phyloP scores from a whole-genome alignment of 495 filamentous ascomycete species.

The Lasiosphaeris hirsuta region DNA sequence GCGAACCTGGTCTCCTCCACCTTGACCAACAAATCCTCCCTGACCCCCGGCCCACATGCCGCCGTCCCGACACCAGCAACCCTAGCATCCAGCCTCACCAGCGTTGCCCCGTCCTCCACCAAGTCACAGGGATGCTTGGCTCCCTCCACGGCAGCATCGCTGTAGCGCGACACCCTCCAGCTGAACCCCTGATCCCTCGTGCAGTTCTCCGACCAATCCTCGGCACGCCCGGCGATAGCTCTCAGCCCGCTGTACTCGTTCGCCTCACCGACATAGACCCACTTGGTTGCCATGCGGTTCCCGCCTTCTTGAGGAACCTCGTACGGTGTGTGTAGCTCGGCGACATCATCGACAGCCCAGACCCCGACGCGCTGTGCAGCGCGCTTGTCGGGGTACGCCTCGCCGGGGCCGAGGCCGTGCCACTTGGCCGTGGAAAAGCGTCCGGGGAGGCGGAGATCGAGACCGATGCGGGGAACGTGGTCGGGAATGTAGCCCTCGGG shows the following conservation, averaged over 20 bases:
- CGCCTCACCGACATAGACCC: constrained; percentile 39
- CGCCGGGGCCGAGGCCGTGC: constrained; percentile 62
- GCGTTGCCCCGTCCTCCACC: neutral
- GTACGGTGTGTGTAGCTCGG: constrained; percentile 53
- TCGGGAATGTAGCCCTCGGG: constrained; percentile 35
- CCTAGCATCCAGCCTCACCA: neutral
- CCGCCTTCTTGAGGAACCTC: constrained; percentile 63
- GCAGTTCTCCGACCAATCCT: neutral
- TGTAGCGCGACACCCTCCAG: neutral
- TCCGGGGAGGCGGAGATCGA: constrained; percentile 44
- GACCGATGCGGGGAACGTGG: constrained; percentile 55
- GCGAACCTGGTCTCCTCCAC: neutral
- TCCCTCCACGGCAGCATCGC: neutral
- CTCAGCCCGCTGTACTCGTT: constrained; percentile 26
- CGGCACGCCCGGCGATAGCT: neutral
- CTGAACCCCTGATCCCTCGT: neutral
- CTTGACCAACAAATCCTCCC: neutral
- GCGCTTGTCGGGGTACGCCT: constrained; percentile 62
- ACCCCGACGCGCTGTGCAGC: constrained; percentile 51
- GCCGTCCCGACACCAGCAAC: neutral
- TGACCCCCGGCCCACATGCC: neutral
- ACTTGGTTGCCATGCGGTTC: constrained; percentile 58
- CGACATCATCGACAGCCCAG: constrained; percentile 39
- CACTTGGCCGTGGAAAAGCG: constrained; percentile 42
- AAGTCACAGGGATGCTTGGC: neutral